Base-by-base conservation (phyloP, 495 filamentous ascomycete genomes). In the Podospora didyma region DNA sequence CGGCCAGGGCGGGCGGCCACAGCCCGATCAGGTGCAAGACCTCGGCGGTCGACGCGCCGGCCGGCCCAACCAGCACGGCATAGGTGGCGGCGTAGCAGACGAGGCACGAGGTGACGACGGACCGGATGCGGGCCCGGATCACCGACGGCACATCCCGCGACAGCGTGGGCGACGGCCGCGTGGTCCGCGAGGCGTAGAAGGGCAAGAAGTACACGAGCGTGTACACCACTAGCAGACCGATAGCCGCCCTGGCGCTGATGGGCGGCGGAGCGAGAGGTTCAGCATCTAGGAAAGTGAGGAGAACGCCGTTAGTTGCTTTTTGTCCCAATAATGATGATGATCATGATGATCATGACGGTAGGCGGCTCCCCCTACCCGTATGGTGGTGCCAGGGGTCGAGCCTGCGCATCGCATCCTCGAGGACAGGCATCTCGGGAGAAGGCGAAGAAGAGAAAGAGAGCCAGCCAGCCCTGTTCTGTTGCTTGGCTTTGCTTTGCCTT, bases 91-190 rank as follows among this genome's bases (percentile, higher is more conserved):
- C 22, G 17, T 82, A 79, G 71, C 83, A 83, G 49, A 83, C 51
- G 56, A 85, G 58, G 67, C 87, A 90, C 14, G 89, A 87, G 47
- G 86, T 53, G 3, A 81, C 85, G 63, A 96, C 94, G 44, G 84
- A 84, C 51, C 87, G 79, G 66, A 96, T 88, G 62, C 94, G 86
- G 57, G 89, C 87, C 49, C 87, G 88, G 72, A 98, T 96, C 19
- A 95, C 92, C 9, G 86, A 88, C 19, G 94, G 91, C 20, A 89
- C 84, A 81, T 97, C 93, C 54, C 94, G 86, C 51, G 89, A 88
- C 19, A 96, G 82, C 50, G 79, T 83, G n/a, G 83, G 81, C 1
- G 90, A 91, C 3, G 92, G 92, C 19, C 92, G 86, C 6, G 92
- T 94, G 26, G 82, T 76, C 6, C 82, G 62, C 21, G 86, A 94